Percentiles rank a stretch among this genome's conserved stretches.
Evolutionary conservation across 129 eudicot genomes (phyloP).

Genomic region (Calendula officinalis): DNA sequence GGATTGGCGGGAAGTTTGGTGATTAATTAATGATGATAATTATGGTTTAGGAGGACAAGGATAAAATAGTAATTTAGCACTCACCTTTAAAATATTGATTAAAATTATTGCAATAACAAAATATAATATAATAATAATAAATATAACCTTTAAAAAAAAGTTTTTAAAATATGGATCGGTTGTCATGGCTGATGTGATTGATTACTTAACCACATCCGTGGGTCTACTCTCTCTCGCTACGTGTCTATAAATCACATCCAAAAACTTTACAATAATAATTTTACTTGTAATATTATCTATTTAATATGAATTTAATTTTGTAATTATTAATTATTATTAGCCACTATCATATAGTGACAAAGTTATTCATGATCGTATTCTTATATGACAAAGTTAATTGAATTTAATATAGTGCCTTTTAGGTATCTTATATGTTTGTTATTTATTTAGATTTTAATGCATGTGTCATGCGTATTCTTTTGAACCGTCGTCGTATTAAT

Average conservation of each 20-base stretch:
- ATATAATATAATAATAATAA: not conserved
- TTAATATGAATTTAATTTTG: not conserved
- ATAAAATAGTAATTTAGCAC: not conserved
- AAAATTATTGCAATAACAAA: not conserved
- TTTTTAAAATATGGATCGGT: too few species aligned
- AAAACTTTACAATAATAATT: not conserved
- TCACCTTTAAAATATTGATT: not conserved
- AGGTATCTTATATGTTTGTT: too few species aligned
- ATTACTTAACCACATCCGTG: conserved; percentile 31
- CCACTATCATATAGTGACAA: too few species aligned
- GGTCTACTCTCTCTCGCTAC: conserved; percentile 18
- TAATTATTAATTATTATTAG: too few species aligned
- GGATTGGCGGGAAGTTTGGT: conserved; percentile 22
- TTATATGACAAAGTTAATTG: too few species aligned
- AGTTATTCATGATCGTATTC: too few species aligned
- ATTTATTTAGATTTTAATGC: too few species aligned
- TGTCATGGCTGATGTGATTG: conserved; percentile 35
- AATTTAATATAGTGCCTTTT: too few species aligned
- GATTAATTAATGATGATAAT: conserved; percentile 15
- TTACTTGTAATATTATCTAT: not conserved
- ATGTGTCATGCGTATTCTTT: too few species aligned
- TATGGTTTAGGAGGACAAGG: not conserved
- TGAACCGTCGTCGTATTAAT: too few species aligned
- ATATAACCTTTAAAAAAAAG: not conserved
- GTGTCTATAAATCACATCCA: conserved; percentile 7